These are phyloP conservation scores for Ascodesmis nigricans DNA, from an alignment of 495 filamentous ascomycete genomes.

Conservation along the genomic window DNA sequence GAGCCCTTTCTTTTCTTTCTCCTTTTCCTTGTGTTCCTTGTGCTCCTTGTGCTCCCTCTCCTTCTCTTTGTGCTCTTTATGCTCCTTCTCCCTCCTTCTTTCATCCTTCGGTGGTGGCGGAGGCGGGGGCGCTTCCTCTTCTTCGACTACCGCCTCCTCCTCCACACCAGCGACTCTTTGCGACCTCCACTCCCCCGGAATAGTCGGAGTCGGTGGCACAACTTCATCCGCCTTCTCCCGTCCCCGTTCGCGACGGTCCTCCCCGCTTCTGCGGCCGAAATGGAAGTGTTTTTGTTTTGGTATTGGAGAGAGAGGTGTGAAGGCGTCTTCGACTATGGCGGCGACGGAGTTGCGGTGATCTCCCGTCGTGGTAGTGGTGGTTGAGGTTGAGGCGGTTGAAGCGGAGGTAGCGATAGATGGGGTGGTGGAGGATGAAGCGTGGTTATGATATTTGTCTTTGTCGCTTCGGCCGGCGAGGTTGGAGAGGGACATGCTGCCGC, in stretches of 20 bases:
- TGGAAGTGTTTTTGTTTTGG: background rate
- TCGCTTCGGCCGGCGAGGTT: slow-evolving; percentile 16
- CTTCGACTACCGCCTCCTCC: background rate
- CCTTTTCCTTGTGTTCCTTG: slow-evolving; percentile 8
- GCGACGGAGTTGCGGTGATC: background rate
- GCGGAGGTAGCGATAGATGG: slow-evolving; percentile 3
- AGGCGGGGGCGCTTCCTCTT: background rate
- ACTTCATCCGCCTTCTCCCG: slow-evolving; percentile 39
- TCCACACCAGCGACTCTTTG: background rate
- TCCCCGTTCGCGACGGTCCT: background rate
- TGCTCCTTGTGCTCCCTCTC: slow-evolving; percentile 6
- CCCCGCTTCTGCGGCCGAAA: background rate
- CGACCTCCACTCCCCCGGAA: background rate
- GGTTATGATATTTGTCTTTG: slow-evolving; percentile 42
- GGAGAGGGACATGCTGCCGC: too few species aligned
- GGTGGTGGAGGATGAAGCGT: slow-evolving; percentile 21
- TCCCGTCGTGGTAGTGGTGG: slow-evolving; percentile 6
- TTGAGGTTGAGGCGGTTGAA: slow-evolving; percentile 5
- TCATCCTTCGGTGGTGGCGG: slow-evolving; percentile 5
- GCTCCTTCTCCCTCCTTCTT: slow-evolving; percentile 6
- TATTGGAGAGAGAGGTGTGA: too few species aligned
- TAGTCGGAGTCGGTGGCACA: slow-evolving; percentile 1
- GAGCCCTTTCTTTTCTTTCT: slow-evolving; percentile 12
- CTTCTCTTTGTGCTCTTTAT: background rate
- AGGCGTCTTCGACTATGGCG: background rate